phyloP scores from a whole-genome alignment of 441 rosid species.

The Corymbia calophylla region DNA sequence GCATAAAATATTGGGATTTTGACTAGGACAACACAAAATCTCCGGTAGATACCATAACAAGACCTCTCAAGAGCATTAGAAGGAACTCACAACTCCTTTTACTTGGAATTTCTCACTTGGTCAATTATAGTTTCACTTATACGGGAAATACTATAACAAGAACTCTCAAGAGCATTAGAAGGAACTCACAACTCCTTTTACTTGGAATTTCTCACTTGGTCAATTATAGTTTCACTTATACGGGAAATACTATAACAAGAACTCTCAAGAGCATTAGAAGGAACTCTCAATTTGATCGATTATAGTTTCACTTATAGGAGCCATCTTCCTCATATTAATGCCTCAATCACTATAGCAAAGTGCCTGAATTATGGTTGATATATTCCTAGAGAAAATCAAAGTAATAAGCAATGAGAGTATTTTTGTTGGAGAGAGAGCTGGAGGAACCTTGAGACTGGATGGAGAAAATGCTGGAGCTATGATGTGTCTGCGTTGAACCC shows the following conservation, averaged over 20 bases:
- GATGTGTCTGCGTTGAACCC: conserved; percentile 91
- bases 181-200: neutral
- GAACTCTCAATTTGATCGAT: neutral
- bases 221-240: neutral
- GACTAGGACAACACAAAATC: neutral
- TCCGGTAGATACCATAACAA: neutral
- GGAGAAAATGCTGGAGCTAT: conserved; percentile 91
- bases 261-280: neutral
- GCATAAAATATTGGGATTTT: neutral
- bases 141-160: too few species aligned
- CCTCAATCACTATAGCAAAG: neutral
- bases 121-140: neutral
- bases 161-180: neutral
- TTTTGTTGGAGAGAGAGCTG: neutral
- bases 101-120: neutral
- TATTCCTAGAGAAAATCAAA: neutral
- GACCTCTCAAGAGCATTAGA: neutral
- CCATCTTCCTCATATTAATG: neutral
- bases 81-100: neutral
- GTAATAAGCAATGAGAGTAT: neutral
- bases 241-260: neutral
- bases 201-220: neutral
- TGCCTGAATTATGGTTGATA: neutral
- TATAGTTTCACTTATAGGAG: neutral
- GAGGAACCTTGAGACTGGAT: conserved; percentile 64